Conservation (phyloP, 352 stramenopile genomes). For the Porosira glacialis region DNA sequence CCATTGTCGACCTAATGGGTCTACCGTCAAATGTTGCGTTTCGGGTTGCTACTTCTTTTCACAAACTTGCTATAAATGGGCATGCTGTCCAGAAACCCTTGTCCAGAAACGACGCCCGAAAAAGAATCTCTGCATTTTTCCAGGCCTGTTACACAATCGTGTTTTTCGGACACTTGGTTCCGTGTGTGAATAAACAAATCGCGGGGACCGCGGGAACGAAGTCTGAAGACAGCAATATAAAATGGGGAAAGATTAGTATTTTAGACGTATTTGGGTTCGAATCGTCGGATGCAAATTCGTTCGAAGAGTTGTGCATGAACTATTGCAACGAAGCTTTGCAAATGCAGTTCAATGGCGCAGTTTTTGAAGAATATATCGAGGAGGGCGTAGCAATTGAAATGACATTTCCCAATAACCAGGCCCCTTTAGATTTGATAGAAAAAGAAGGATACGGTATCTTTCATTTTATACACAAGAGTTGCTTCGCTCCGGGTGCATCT, state of each 20-base stretch:
- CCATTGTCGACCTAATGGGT: too few species aligned
- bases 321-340: too few species aligned
- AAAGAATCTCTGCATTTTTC: conserved; percentile 91
- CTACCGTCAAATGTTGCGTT: too few species aligned
- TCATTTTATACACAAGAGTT: conserved; percentile 93
- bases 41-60: too few species aligned
- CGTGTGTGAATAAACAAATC: too few species aligned
- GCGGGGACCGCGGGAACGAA: too few species aligned
- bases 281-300: conserved; percentile 81
- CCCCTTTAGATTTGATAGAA: conserved; percentile 95
- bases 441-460: conserved; percentile 75
- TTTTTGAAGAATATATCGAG: neutral
- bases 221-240: too few species aligned
- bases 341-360: conserved; percentile 11
- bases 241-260: too few species aligned
- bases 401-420: conserved; percentile 97
- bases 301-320: too few species aligned
- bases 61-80: too few species aligned
- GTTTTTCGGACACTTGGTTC: too few species aligned
- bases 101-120: conserved; percentile 89
- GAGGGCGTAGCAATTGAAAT: conserved; percentile 97
- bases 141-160: conserved; percentile 97
- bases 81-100: too few species aligned
- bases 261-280: conserved; percentile 87
- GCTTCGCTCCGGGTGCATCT: conserved; percentile 81